Base-by-base conservation (phyloP, 2,329 filamentous ascomycete genomes). In the Cercospora zeina region DNA sequence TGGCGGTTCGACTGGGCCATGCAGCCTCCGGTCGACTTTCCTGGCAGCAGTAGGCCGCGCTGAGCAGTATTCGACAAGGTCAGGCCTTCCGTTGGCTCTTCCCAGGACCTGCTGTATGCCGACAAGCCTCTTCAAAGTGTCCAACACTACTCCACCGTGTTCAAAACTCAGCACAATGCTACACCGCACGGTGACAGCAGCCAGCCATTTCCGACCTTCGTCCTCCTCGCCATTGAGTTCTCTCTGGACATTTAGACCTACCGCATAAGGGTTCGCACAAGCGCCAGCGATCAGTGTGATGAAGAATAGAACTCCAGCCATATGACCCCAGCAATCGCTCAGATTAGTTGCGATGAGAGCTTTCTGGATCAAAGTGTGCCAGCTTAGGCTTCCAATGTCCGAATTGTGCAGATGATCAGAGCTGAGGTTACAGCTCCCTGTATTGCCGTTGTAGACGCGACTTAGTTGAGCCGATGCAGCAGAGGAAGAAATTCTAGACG, bases 261-360 rank as follows among this genome's bases (percentile, higher is more conserved):
- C 51, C 5, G 62, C 51, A 14, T 63, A 57, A 21, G 69, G 63
- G 51, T 70, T 70, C 24, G 69, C 69, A 8, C 73, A 70, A 5
- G 72, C 70, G n/a, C 69, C 68, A 27, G 70, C 72, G 9, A 75
- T 67, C 11, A 74, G 59, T 1, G 68, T 61, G 16, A 72, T 66
- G 68, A 70, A 75, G 58, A 74, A 71, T 4, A 76, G 65, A 2
- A 75, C 70, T 11, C 74, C 74, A 1, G 70, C 67, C 58, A 75
- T 65, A 31, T 69, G 65, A n/a, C 68, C 68, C 74, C 73, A 75
- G 63, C 70, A 72, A 24, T 72, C 67, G 16, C 65, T 64, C 6
- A 73, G 61, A 53, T 73, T 68, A 3, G 73, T 73, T 2, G 65
- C 53, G 19, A 62, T 55, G 1, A 75, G 64, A 3, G 67, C 63